These are phyloP conservation scores for Pelargonium citronellum DNA, from an alignment of 441 rosid genomes.

Conservation along the genomic window DNA sequence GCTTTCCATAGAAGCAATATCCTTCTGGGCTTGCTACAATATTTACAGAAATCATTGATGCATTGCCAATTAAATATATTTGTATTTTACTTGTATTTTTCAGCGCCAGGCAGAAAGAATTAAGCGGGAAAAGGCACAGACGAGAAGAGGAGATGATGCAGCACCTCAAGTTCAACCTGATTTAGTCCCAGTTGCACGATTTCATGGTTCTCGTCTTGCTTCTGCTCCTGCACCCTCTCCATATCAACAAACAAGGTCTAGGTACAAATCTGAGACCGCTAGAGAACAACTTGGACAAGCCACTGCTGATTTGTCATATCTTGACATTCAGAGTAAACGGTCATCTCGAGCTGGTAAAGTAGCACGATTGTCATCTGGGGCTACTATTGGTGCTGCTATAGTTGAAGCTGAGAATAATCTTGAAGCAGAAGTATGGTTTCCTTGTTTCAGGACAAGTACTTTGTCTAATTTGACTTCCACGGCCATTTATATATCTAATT, in stretches of 20 bases:
- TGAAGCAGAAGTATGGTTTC: conserved; percentile 76
- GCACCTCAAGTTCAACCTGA: conserved; percentile 49
- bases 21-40: neutral
- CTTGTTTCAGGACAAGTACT: conserved; percentile 42
- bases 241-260: conserved; percentile 37
- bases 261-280: neutral
- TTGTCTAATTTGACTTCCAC: conserved; percentile 37
- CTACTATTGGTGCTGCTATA: conserved; percentile 65
- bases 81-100: conserved; percentile 18
- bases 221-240: conserved; percentile 81
- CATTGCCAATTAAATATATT: neutral
- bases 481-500: conserved; percentile 40
- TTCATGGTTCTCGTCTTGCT: conserved; percentile 87
- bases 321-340: conserved; percentile 3
- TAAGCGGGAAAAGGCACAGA: conserved; percentile 54
- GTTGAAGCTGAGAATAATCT: conserved; percentile 68
- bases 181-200: conserved; percentile 73
- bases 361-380: conserved; percentile 46
- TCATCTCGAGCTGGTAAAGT: conserved; percentile 35
- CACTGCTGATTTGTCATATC: neutral
- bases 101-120: conserved; percentile 82
- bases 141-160: conserved; percentile 53
- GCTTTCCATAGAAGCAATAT: neutral
- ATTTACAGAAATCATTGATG: neutral
- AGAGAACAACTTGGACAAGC: conserved; percentile 3